A percentile compares a stretch with the other conserved stretches of the same genome.
Evolutionary conservation across 2,329 filamentous ascomycete genomes (phyloP).

Genomic region (Paramyrothecium sp.): DNA sequence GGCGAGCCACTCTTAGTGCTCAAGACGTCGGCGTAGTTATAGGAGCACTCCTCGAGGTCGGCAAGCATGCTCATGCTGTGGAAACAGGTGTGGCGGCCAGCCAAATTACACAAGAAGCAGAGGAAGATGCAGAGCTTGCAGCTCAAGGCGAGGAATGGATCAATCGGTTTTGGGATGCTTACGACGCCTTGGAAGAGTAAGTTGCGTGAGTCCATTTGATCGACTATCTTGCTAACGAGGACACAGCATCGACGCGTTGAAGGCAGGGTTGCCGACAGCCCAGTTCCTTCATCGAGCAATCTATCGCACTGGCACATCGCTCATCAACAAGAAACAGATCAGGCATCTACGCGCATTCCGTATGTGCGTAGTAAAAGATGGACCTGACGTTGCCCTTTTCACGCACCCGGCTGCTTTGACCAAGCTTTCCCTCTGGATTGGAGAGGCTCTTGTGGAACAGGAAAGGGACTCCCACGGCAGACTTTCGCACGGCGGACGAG

Average conservation of each 20-base stretch:
- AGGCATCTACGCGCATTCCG: slow-evolving; percentile 89
- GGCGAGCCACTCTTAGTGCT: slow-evolving; percentile 90
- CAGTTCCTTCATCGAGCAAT: slow-evolving; percentile 91
- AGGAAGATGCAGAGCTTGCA: slow-evolving; percentile 46
- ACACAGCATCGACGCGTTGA: slow-evolving; percentile 69
- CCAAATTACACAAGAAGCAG: slow-evolving; percentile 38
- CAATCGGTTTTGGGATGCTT: slow-evolving; percentile 68
- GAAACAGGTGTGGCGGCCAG: slow-evolving; percentile 26
- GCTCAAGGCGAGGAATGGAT: slow-evolving; percentile 64
- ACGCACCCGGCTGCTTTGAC: slow-evolving; percentile 89
- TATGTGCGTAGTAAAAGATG: slow-evolving; percentile 94
- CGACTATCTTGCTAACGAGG: slow-evolving; percentile 1
- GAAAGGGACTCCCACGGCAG: slow-evolving; percentile 75
- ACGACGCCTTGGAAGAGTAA: slow-evolving; percentile 70
- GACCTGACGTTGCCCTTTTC: slow-evolving; percentile 87
- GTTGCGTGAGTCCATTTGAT: slow-evolving; percentile 17
- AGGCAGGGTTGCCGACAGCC: slow-evolving; percentile 74
- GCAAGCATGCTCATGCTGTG: slow-evolving; percentile 49
- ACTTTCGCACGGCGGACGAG: slow-evolving; percentile 65
- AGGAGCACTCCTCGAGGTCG: slow-evolving; percentile 89
- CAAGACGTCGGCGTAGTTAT: slow-evolving; percentile 93
- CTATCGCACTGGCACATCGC: slow-evolving; percentile 83
- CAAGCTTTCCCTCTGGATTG: slow-evolving; percentile 91
- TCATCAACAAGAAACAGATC: slow-evolving; percentile 93
- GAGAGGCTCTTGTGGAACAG: slow-evolving; percentile 86